Base-by-base conservation (phyloP, 441 rosid species). In the Corymbia calophylla region DNA sequence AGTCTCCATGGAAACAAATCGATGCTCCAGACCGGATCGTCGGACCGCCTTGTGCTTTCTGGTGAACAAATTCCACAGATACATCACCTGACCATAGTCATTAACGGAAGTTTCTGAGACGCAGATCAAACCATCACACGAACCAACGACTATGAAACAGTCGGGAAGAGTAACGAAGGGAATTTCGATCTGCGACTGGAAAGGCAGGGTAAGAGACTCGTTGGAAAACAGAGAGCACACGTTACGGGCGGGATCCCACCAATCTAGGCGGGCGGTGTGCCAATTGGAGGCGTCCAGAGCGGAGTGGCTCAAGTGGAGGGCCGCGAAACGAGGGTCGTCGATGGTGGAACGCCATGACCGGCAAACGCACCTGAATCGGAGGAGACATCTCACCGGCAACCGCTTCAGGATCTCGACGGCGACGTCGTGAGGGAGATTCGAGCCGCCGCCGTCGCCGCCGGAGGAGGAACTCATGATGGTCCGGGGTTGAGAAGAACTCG, bases 381-480 rank as follows among this genome's bases (percentile, higher is more conserved):
- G 39, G 73, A 66, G 73, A 32, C 6, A 66, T 66, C 8, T 2
- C 73, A 3, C 11, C 21, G 21, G 39, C 73, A 66, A 16, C 17
- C 73, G 73, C 73, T 66, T 66, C 21, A 66, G 73, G 73, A 66
- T 31, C 3, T 66, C 11, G 21, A n/a, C 1, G 39, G 19, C 23
- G 73, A 66, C 73, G 21, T 66, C 39, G 35, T 16, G 73, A 66
- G 73, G 73, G 73, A 66, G 73, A 39, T 66, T 66, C 9, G 70
- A 18, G 18, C 15, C 53, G 53, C 3, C 53, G 53, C 5, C 53
- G 53, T 66, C 77, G 0, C n/a, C 9, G 35, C 5, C 18, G 70
- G 0, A 0, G 9, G 0, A 0, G 29, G 48, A 70, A 39, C 81
- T 70, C 81, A 70, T 70, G 48, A 5, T 21, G 8, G 14, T 14